A percentile compares a stretch with the other conserved stretches of the same genome.
Conservation (phyloP, 78 protist genomes). For the Goniomonas avonlea region DNA sequence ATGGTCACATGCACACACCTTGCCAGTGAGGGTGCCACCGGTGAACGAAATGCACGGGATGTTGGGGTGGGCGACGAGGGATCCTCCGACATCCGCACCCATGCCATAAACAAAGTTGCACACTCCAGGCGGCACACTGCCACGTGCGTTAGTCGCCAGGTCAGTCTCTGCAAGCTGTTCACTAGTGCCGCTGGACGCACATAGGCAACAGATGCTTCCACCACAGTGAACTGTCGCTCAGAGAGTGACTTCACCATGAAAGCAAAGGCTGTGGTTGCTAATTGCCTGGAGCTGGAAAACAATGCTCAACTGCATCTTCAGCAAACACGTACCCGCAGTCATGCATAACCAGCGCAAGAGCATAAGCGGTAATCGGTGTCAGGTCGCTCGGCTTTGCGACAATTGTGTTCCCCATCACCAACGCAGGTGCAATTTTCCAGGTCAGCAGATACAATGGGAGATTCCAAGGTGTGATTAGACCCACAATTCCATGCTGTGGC, state of each 20-base stretch:
- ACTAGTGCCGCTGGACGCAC: too few species aligned
- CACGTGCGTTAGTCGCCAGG: conserved; percentile 47
- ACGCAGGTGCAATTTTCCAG: conserved; percentile 88
- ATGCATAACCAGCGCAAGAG: too few species aligned
- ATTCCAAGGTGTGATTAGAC: conserved; percentile 86
- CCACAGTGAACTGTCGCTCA: conserved; percentile 44
- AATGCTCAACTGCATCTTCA: neutral
- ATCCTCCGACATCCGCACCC: conserved; percentile 34
- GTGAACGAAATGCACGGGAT: conserved; percentile 71
- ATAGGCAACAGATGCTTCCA: too few species aligned
- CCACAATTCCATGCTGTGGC: conserved; percentile 83
- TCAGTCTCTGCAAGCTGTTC: too few species aligned
- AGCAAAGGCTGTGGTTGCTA: neutral
- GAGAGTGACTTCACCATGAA: conserved; percentile 58
- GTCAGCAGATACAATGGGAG: conserved; percentile 77
- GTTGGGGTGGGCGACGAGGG: conserved; percentile 45
- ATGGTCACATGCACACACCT: too few species aligned
- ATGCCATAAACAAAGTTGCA: conserved; percentile 67
- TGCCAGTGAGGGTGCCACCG: conserved; percentile 74
- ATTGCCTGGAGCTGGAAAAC: neutral
- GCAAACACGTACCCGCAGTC: too few species aligned
- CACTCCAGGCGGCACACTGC: conserved; percentile 80
- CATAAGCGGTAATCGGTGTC: neutral
- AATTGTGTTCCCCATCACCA: conserved; percentile 34
- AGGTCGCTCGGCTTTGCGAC: neutral